Base-by-base conservation (phyloP, 129 eudicot genomes). In the Artemisia annua region DNA sequence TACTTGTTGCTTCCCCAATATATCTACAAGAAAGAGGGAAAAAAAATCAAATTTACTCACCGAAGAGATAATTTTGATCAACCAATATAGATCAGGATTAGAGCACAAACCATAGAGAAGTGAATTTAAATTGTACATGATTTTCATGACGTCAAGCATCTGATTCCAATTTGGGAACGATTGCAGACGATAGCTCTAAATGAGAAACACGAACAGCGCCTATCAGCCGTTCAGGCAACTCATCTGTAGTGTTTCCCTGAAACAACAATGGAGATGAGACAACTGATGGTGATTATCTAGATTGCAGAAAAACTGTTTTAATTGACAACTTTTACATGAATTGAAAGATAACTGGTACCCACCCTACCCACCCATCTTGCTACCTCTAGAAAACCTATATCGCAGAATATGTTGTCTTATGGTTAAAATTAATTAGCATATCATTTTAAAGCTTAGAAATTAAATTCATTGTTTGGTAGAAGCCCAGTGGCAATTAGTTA, bases 131-230 rank as follows among this genome's bases (percentile, higher is more conserved):
- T 73, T 73, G 70, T 73, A 32, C 53, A 26, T 53, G 67, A 56
- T 22, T 57, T 71, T 35, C 14, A 56, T 12, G 59, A 20, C 22
- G 60, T 55, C 60, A 55, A 30, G 13, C 49, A 53, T 63, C 96
- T 1, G 84, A 63, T 20, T 87, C 94, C 83, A 93, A 78, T 59
- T 78, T 77, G 20, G 98, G 97, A 44, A 86, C 92, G 57, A 87
- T 81, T 9, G 98, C 98, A 26, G 98, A 84, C 35, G 85, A 78
- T 65, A 93, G 77, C 83, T 89, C 98, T 76, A 93, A 69, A 79
- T 93, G 98, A 70, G 97, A 93, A 74, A 86, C 90, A 59, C 98
- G 89, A 54, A 93, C 98, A 20, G 97, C 98, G 51, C 98, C 92
- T 28, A 93, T 75, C 44, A 93, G 82, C 63, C 90, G 82, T 84